Percentiles rank a stretch among this genome's conserved stretches.
These are phyloP conservation scores for Lachancea waltii DNA, from an alignment of 805 yeast species.

Conservation along the genomic window DNA sequence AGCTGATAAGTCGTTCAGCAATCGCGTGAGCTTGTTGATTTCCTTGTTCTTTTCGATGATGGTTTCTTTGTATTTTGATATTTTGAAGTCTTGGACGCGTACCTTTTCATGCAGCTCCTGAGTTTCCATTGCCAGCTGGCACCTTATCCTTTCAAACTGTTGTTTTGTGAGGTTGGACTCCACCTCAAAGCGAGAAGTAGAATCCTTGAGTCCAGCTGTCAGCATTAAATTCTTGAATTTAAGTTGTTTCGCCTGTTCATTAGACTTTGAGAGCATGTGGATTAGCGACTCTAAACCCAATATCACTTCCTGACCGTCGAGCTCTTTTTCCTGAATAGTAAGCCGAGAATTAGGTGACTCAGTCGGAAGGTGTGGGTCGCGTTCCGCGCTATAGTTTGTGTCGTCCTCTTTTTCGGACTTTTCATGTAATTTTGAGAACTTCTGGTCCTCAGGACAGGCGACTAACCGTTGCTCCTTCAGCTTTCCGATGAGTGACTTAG, in stretches of 20 bases:
- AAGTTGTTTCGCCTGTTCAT: constrained; percentile 30
- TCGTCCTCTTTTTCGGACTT: too few relatives aligned
- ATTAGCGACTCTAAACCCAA: constrained; percentile 11
- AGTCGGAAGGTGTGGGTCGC: not conserved
- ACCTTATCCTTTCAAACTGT: constrained; percentile 30
- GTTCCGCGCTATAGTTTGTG: not conserved
- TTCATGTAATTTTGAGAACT: not conserved
- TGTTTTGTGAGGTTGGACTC: constrained; percentile 29
- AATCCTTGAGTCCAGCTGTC: constrained; percentile 24
- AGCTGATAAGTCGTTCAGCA: constrained; percentile 24
- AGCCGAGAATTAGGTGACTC: not conserved
- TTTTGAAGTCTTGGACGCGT: constrained; percentile 36
- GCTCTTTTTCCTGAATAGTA: not conserved
- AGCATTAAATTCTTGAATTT: constrained; percentile 37
- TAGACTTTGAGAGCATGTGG: constrained; percentile 20
- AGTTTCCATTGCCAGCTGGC: constrained; percentile 29
- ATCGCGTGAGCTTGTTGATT: constrained; percentile 35
- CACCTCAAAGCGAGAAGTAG: constrained; percentile 24
- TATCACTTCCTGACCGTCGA: constrained; percentile 1
- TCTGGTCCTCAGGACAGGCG: not conserved
- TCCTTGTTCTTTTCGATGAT: constrained; percentile 40
- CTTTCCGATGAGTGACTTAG: constrained; percentile 1
- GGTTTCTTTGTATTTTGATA: constrained; percentile 40
- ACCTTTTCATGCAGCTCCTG: constrained; percentile 35
- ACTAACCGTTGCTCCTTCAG: constrained; percentile 3